Conservation (phyloP, 2,329 filamentous ascomycete species). For the Aphanocladium album region DNA sequence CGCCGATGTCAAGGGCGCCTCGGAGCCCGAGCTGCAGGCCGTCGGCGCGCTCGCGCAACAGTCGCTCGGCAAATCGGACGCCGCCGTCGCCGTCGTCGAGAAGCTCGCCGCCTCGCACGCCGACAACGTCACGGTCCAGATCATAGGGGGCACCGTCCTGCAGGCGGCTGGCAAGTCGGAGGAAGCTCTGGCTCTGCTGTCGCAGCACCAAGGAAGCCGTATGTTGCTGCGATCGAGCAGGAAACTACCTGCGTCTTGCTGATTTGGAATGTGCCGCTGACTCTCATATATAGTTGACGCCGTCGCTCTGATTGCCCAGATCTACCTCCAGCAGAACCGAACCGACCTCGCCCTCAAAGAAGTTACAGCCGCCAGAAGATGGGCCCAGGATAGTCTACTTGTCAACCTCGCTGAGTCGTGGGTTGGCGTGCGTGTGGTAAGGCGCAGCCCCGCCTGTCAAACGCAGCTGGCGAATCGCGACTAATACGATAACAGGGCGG, state of each 20-base stretch:
- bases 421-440: constrained; percentile 83
- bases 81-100: constrained; percentile 59
- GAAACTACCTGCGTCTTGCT: neutral
- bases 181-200: constrained; percentile 73
- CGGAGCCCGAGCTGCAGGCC: constrained; percentile 69
- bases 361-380: constrained; percentile 77
- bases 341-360: constrained; percentile 88
- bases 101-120: constrained; percentile 60
- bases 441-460: neutral
- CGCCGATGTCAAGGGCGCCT: constrained; percentile 59
- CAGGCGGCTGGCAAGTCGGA: constrained; percentile 78
- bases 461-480: neutral
- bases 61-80: constrained; percentile 52
- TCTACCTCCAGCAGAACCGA: constrained; percentile 86
- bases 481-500: constrained; percentile 60
- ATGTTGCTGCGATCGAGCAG: constrained; percentile 31
- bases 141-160: constrained; percentile 75
- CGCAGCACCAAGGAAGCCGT: constrained; percentile 83
- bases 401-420: constrained; percentile 95
- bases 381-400: constrained; percentile 90
- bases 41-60: constrained; percentile 70
- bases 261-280: constrained; percentile 20
- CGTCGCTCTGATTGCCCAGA: constrained; percentile 84
- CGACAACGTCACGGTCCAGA: constrained; percentile 76
- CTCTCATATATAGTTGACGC: constrained; percentile 53